Evolutionary conservation across 164 flowering plant species (phyloP), one percentile per base, ranked within the genome.

Genomic region (Saururus chinensis): DNA sequence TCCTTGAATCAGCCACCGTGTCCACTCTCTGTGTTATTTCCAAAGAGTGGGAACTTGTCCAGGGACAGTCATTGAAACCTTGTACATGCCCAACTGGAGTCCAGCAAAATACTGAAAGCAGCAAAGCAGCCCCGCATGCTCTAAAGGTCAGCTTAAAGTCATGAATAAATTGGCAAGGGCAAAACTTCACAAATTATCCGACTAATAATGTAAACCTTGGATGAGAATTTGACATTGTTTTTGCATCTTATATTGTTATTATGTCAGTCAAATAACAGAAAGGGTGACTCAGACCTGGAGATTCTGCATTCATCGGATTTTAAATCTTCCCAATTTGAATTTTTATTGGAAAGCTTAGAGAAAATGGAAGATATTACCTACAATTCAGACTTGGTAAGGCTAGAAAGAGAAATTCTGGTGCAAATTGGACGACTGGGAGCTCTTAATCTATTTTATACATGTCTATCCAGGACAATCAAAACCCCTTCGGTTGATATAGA

Each of bases 351-450:
- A 58, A 85, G 80, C 73, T 69, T 88, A 65, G 73, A 70, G 71
- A 59, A 66, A 62, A 73, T 91, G 66, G 96, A 91, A 76, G 76
- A 78, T 21, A 79, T 73, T 30, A 65, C 84, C 68, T 71, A 70
- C 53, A 76, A 70, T 68, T 71, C 83, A n/a, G 79, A 85, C 51
- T 58, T 51, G 45, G 24, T 75, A 63, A 75, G 62, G 63, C 66
- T 91, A 77, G 98, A 88, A 70, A 77, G 67, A 64, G 95, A 86
- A 61, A 91, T 88, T 68, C 63, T 88, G 70, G 60, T 70, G 59
- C 98, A 86, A 55, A 61, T 91, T 73, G 82, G 76, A 59, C 76
- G 75, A 72, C 84, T 91, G 62, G 98, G 98, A 64, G 96, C 92
- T 76, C 72, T 88, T 40, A 59, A 80, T 17, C 66, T 88, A 58